Percentiles rank a stretch among this genome's conserved stretches.
phyloP scores from a whole-genome alignment of 345 rosid species.

The Eucalyptus rudis region DNA sequence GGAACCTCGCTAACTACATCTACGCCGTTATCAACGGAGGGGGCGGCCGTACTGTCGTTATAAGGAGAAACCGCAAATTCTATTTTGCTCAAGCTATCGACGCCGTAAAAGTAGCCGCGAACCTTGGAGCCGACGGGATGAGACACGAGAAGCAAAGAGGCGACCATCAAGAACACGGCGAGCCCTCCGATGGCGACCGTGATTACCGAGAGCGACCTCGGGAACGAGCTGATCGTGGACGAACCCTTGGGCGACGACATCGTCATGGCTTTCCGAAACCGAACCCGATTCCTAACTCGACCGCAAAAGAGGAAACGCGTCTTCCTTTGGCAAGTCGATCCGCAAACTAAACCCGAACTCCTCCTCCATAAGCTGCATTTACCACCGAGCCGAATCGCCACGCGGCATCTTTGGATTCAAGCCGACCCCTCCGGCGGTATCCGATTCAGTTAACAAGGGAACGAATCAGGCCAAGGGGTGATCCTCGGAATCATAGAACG shows the following conservation, averaged over 20 bases:
- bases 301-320: not conserved
- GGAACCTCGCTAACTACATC: conserved; percentile 3
- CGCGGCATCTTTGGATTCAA: not conserved
- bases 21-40: not conserved
- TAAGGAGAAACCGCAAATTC: conserved; percentile 3
- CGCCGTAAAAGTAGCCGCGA: conserved; percentile 43
- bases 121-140: conserved; percentile 46
- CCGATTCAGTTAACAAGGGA: not conserved
- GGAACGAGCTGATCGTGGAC: conserved; percentile 21
- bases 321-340: not conserved
- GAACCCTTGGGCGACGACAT: conserved; percentile 37
- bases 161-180: conserved; percentile 50
- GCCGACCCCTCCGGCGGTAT: not conserved
- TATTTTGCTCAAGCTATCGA: conserved; percentile 18
- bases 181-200: conserved; percentile 48
- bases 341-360: not conserved
- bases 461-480: not conserved
- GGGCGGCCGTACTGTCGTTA: not conserved
- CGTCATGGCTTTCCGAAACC: conserved; percentile 21
- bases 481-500: not conserved
- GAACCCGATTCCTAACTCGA: not conserved
- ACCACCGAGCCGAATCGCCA: not conserved
- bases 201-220: conserved; percentile 49
- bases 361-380: not conserved
- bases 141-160: conserved; percentile 50